Conservation (phyloP, 495 filamentous ascomycete species). For the Halenospora varia region DNA sequence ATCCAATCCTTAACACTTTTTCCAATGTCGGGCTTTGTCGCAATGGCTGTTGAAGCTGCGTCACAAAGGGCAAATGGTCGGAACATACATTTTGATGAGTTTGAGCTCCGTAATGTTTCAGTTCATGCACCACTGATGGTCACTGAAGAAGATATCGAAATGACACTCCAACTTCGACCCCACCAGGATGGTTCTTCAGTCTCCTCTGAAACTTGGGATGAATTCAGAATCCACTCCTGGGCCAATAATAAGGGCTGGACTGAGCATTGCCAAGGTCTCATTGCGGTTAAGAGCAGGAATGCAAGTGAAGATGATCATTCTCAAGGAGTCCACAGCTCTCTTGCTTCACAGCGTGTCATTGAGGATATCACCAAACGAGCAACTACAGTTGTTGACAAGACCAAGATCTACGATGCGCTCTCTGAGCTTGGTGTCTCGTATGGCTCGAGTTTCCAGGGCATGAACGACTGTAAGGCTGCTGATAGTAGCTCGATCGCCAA, state of each 20-base stretch:
- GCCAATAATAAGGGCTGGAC: constrained; percentile 40
- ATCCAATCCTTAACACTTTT: constrained; percentile 23
- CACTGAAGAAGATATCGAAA: constrained; percentile 15
- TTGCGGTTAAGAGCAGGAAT: constrained; percentile 31
- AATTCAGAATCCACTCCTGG: constrained; percentile 38
- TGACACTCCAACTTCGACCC: constrained; percentile 29
- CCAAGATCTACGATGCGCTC: constrained; percentile 35
- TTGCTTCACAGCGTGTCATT: background rate
- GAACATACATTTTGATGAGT: constrained; percentile 20
- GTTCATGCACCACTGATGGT: constrained; percentile 28
- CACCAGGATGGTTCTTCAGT: constrained; percentile 30
- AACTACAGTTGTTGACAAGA: constrained; percentile 22
- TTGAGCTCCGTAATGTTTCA: constrained; percentile 26
- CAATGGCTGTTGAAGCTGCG: constrained; percentile 38
- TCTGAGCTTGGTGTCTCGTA: constrained; percentile 33
- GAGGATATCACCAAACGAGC: constrained; percentile 1
- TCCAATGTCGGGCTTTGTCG: constrained; percentile 42
- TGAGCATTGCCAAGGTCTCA: constrained; percentile 42
- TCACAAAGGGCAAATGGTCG: constrained; percentile 29
- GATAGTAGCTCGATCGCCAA: constrained; percentile 32
- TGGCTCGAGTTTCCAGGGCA: constrained; percentile 36
- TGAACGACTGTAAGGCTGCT: constrained; percentile 37
- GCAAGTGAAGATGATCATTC: constrained; percentile 18
- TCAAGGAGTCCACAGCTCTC: background rate
- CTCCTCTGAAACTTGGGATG: constrained; percentile 32